phyloP scores from a whole-genome alignment of 1,139 yeast species.

The Blastobotrys raffinosifermentans region DNA sequence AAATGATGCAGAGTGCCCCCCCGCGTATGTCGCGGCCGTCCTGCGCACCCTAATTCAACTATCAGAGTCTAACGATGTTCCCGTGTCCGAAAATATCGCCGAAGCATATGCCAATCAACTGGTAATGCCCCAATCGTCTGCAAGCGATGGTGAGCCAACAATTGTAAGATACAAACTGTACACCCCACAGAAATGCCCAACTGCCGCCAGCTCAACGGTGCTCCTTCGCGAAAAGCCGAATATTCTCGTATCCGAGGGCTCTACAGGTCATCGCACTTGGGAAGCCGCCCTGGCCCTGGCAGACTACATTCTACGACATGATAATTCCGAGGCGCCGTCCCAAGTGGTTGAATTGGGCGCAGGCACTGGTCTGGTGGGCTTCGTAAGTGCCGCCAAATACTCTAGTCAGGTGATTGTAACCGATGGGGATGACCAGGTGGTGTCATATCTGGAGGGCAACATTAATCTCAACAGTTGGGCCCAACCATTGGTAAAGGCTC shows the following conservation, averaged over 20 bases:
- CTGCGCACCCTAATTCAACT: background rate
- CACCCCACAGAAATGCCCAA: too few species aligned
- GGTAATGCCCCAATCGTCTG: too few species aligned
- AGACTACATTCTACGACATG: conserved; percentile 36
- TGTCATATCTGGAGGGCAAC: conserved; percentile 47
- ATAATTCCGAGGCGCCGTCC: background rate
- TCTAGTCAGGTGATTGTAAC: conserved; percentile 45
- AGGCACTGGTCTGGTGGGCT: conserved; percentile 84
- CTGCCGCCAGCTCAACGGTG: background rate
- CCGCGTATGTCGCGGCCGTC: background rate
- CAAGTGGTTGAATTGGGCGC: conserved; percentile 69
- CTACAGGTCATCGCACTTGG: conserved; percentile 92
- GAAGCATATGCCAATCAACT: conserved; percentile 2
- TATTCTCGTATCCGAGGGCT: conserved; percentile 39
- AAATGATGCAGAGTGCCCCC: background rate
- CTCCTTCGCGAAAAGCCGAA: background rate
- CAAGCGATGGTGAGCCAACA: too few species aligned
- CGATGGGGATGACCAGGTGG: conserved; percentile 68
- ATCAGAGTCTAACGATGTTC: background rate
- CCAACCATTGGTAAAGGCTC: conserved; percentile 28
- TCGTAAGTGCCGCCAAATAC: conserved; percentile 40
- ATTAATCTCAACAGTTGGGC: conserved; percentile 41
- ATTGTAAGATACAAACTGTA: too few species aligned
- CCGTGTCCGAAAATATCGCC: background rate
- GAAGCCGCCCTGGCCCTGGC: conserved; percentile 78